Evolutionary conservation across 345 rosid genomes (phyloP).

Genomic region (Gossypium raimondii): DNA sequence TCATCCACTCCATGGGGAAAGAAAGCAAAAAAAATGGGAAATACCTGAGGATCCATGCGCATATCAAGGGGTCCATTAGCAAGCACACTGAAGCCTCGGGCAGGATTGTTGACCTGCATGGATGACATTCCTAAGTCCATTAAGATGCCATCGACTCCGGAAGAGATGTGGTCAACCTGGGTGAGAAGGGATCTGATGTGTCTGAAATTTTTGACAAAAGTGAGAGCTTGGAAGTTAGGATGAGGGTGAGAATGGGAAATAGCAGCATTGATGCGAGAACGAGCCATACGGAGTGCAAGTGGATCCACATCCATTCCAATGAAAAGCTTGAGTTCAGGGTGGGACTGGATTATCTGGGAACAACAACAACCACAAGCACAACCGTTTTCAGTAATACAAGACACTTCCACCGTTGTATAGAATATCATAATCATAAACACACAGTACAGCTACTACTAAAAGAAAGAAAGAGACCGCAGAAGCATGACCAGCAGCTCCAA

Average conservation of each 20-base stretch:
- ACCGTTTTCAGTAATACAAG: neutral
- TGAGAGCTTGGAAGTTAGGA: constrained; percentile 42
- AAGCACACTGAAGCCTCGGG: constrained; percentile 83
- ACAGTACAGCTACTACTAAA: neutral
- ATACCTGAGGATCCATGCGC: constrained; percentile 95
- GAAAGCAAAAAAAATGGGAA: neutral
- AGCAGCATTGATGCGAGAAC: constrained; percentile 34
- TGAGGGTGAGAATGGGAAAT: constrained; percentile 28
- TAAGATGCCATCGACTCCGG: constrained; percentile 77
- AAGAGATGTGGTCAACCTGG: constrained; percentile 36
- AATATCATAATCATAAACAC: neutral
- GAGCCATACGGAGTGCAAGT: constrained; percentile 57
- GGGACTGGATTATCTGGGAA: constrained; percentile 60
- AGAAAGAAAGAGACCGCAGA: constrained; percentile 51
- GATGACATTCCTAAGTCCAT: constrained; percentile 99
- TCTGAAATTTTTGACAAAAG: constrained; percentile 56
- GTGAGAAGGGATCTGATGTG: constrained; percentile 44
- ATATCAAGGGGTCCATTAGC: constrained; percentile 91
- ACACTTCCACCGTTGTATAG: neutral
- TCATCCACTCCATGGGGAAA: neutral
- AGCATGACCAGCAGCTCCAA: constrained; percentile 93
- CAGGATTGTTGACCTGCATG: constrained; percentile 95
- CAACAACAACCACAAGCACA: neutral
- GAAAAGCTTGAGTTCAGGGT: constrained; percentile 56
- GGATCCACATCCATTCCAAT: constrained; percentile 96